Evolutionary conservation across 306 rosid species (phyloP), one percentile per base, ranked within the genome.

Genomic region (Medicago arabica): DNA sequence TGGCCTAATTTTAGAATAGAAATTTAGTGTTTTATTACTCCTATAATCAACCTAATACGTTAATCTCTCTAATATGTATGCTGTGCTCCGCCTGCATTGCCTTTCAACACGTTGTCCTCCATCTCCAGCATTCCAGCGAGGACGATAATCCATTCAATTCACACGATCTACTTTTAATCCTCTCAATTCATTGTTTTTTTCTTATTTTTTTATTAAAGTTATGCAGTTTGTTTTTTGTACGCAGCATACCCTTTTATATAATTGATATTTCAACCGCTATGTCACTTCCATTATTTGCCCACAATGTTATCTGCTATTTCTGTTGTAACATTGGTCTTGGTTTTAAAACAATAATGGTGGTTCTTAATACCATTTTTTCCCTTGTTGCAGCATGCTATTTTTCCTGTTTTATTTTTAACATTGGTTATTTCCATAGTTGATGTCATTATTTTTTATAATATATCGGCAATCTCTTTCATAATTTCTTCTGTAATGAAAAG

Each of bases 311-410:
- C 38, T 34, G 0, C 25, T 51, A n/a, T 51, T 54, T 54, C 19
- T 18, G 38, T 34, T 4, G 5, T 34, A 4, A 34, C 28, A 18
- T 0, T 3, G 7, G 18, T 54, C 14, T 54, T 54, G 4, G 28
- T 54, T 59, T 11, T 63, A 63, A 11, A 41, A 17, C 70, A 19
- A 55, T 36, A 73, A 11, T 73, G 75, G 71, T 58, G 61, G 59
- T 46, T 67, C 38, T 63, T 58, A 69, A 23, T 61, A 38, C 38
- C n/a, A 51, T n/a, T 64, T 31, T 69, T 39, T 18, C 2, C 9
- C 36, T 78, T 16, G 3, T 15, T 80, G 58, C 76, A 58, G 31
- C 36, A 50, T 74, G 49, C 57, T 57, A 34, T 44, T 72, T 40
- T 74, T 19, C 61, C 39, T 31, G 62, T 80, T 57, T 59, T 43